phyloP scores from a whole-genome alignment of 176 grass and related monocot species.

The Juncus inflexus region DNA sequence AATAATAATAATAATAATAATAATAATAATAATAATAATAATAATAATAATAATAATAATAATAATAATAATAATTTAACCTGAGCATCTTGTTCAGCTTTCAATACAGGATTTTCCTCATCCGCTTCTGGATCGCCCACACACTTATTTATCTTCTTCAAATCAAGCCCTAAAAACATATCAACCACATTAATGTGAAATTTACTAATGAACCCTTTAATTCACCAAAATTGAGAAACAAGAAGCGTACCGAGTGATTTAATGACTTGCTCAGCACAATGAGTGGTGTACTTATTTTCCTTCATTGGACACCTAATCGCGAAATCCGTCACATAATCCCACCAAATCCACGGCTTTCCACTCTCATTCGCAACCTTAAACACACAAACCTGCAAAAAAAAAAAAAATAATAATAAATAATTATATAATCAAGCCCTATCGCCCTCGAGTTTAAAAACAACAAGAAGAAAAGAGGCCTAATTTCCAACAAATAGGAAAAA shows the following conservation, averaged over 20 bases:
- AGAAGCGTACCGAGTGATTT: slow-evolving; percentile 71
- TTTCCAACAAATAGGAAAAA: no score
- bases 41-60: slow-evolving; percentile 5
- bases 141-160: slow-evolving; percentile 78
- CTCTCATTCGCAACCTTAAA: slow-evolving; percentile 68
- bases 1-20: slow-evolving; percentile 11
- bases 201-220: not conserved
- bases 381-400: slow-evolving; percentile 47
- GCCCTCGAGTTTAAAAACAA: no score
- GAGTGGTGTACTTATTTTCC: slow-evolving; percentile 81
- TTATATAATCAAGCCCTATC: no score
- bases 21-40: slow-evolving; percentile 14
- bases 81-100: slow-evolving; percentile 91
- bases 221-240: not conserved
- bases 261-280: slow-evolving; percentile 77
- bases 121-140: slow-evolving; percentile 76
- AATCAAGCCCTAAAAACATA: slow-evolving; percentile 46
- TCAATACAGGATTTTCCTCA: slow-evolving; percentile 75
- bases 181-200: not conserved
- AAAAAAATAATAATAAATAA: no score
- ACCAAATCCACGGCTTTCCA: slow-evolving; percentile 80
- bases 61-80: slow-evolving; percentile 32
- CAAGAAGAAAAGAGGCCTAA: no score
- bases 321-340: slow-evolving; percentile 92
- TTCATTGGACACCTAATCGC: slow-evolving; percentile 84